phyloP scores from a whole-genome alignment of 345 rosid species.

The Physaria fendleri region DNA sequence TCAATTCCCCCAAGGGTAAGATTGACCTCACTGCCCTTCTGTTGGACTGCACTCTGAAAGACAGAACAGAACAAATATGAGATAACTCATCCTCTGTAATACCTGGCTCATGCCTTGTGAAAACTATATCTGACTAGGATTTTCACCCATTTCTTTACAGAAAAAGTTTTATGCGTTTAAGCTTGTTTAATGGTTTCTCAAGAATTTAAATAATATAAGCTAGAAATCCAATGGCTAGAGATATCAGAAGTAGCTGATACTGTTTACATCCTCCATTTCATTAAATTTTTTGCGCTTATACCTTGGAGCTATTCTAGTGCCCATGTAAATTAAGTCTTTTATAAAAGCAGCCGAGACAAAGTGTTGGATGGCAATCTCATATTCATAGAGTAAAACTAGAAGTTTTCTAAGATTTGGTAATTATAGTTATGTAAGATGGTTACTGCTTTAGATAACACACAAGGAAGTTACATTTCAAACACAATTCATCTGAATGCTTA shows the following conservation, averaged over 20 bases:
- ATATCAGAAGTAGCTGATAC: not conserved
- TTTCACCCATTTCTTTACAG: not conserved
- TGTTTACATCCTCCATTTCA: not conserved
- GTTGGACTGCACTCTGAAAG: slow-evolving; percentile 56
- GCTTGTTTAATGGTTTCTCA: not conserved
- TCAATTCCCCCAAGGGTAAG: slow-evolving; percentile 89
- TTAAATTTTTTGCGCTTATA: not conserved
- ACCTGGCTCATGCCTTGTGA: not conserved
- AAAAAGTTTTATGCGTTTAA: not conserved
- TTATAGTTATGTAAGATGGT: not conserved
- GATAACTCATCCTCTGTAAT: not conserved
- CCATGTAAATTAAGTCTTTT: not conserved
- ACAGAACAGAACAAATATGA: slow-evolving; percentile 12
- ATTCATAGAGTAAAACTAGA: not conserved
- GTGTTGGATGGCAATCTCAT: not conserved
- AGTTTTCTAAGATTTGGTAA: not conserved
- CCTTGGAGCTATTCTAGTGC: slow-evolving; percentile 11
- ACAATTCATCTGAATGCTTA: slow-evolving; percentile 26
- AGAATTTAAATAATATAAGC: not conserved
- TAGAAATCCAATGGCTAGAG: not conserved
- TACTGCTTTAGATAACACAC: not conserved
- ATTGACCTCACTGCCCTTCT: slow-evolving; percentile 67
- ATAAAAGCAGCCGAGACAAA: too few species aligned
- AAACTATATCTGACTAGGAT: not conserved
- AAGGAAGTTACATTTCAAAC: not conserved